Conservation (phyloP, 1,284 basidiomycete genomes). For the Marasmius fiardii region DNA sequence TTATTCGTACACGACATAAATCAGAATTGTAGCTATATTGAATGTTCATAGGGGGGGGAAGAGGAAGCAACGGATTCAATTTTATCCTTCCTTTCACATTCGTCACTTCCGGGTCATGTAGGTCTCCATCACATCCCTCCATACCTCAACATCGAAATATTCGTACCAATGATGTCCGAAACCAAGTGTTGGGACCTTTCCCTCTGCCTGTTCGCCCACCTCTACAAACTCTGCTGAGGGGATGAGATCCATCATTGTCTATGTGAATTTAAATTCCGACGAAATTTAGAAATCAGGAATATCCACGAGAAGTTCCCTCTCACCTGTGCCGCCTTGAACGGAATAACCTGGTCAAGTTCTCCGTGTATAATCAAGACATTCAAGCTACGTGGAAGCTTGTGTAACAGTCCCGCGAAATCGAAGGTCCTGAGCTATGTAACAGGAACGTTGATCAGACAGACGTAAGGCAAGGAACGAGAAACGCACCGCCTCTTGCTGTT, state of each 20-base stretch:
- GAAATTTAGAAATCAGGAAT: no score
- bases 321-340: slow-evolving; percentile 29
- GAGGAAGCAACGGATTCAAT: neutral
- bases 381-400: slow-evolving; percentile 26
- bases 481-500: slow-evolving; percentile 31
- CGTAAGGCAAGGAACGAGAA: neutral
- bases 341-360: slow-evolving; percentile 34
- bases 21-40: no score
- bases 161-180: slow-evolving; percentile 48
- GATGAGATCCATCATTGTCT: slow-evolving; percentile 26
- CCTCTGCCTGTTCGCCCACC: slow-evolving; percentile 26
- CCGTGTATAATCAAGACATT: slow-evolving; percentile 41
- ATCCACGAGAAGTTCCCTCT: no score
- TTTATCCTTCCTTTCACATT: neutral
- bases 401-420: slow-evolving; percentile 30
- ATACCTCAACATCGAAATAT: slow-evolving; percentile 39
- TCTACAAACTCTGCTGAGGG: slow-evolving; percentile 34
- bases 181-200: slow-evolving; percentile 32
- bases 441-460: neutral
- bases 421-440: slow-evolving; percentile 29
- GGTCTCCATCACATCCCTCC: slow-evolving; percentile 36
- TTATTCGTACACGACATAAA: no score
- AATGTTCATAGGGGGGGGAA: no score
- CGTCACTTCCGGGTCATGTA: slow-evolving; percentile 25
- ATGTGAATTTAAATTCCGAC: neutral